These are phyloP conservation scores for Hydnomerulius pinastri DNA, from an alignment of 768 basidiomycete genomes.

Conservation along the genomic window DNA sequence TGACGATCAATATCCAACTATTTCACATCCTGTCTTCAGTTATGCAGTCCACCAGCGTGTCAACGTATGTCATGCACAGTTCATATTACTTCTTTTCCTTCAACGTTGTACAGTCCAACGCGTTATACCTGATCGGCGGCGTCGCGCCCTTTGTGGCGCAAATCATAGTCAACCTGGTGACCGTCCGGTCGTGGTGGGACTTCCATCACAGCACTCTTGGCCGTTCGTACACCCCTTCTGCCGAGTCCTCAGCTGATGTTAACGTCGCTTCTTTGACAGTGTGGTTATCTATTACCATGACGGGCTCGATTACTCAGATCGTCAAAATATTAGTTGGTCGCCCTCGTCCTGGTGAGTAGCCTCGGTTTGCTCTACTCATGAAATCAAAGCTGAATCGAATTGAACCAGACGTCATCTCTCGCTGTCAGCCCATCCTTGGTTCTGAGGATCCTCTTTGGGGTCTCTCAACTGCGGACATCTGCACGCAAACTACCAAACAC, in stretches of 20 bases:
- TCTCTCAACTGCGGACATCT: constrained; percentile 69
- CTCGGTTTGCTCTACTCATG: neutral
- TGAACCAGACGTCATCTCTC: constrained; percentile 26
- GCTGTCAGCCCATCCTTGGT: constrained; percentile 66
- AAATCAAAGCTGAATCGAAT: neutral
- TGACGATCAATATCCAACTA: neutral
- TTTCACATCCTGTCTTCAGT: constrained; percentile 34
- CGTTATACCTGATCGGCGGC: constrained; percentile 42
- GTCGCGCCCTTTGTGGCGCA: constrained; percentile 71
- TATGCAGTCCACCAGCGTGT: constrained; percentile 73
- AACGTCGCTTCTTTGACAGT: constrained; percentile 41
- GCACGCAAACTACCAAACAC: constrained; percentile 63
- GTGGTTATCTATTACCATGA: constrained; percentile 67
- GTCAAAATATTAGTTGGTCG: constrained; percentile 86
- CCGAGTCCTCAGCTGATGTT: neutral
- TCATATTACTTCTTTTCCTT: neutral
- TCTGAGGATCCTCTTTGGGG: constrained; percentile 70
- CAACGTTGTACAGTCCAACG: constrained; percentile 29
- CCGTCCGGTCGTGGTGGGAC: constrained; percentile 85
- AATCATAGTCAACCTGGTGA: constrained; percentile 64
- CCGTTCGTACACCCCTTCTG: constrained; percentile 12
- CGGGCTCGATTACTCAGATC: constrained; percentile 80
- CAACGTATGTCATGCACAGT: constrained; percentile 36
- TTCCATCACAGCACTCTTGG: constrained; percentile 64
- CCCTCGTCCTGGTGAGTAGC: constrained; percentile 71